phyloP scores from a whole-genome alignment of 768 basidiomycete genomes.

The Collybia sp. region DNA sequence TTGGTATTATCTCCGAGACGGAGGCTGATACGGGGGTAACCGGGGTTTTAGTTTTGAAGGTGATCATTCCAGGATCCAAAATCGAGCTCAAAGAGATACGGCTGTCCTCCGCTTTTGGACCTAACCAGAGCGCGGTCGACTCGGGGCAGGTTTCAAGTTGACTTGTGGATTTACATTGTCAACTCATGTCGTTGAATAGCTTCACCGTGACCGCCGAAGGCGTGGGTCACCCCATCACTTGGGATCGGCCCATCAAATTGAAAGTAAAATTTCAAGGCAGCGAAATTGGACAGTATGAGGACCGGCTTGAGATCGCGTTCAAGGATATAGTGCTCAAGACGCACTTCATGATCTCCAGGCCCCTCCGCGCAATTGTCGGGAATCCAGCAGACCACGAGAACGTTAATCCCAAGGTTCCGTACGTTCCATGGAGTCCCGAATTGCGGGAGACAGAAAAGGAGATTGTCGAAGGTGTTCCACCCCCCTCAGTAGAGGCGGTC shows the following conservation, averaged over 20 bases:
- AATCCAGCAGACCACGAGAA: slow-evolving; percentile 42
- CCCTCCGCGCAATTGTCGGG: slow-evolving; percentile 42
- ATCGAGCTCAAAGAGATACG: slow-evolving; percentile 18
- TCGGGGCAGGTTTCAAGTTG: slow-evolving; percentile 17
- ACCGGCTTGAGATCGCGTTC: slow-evolving; percentile 45
- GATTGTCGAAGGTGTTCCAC: slow-evolving; percentile 29
- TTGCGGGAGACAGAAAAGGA: slow-evolving; percentile 21
- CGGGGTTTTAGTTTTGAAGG: slow-evolving; percentile 8
- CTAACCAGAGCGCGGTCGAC: not conserved
- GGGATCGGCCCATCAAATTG: no score
- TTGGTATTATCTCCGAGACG: slow-evolving; percentile 44
- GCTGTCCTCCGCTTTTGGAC: slow-evolving; percentile 27
- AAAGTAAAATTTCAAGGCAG: slow-evolving; percentile 22
- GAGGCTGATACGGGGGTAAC: no score
- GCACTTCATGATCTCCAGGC: slow-evolving; percentile 44
- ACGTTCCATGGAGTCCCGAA: slow-evolving; percentile 19
- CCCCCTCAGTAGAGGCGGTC: slow-evolving; percentile 33
- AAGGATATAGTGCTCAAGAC: slow-evolving; percentile 22
- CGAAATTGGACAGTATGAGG: slow-evolving; percentile 39
- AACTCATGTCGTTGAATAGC: no score
- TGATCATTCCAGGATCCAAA: slow-evolving; percentile 23
- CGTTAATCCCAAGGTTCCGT: slow-evolving; percentile 41
- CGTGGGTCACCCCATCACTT: no score
- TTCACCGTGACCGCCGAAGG: no score
- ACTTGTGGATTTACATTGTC: not conserved